These are phyloP conservation scores for Brasenia schreberi DNA, from an alignment of 164 flowering plant species.

Conservation along the genomic window DNA sequence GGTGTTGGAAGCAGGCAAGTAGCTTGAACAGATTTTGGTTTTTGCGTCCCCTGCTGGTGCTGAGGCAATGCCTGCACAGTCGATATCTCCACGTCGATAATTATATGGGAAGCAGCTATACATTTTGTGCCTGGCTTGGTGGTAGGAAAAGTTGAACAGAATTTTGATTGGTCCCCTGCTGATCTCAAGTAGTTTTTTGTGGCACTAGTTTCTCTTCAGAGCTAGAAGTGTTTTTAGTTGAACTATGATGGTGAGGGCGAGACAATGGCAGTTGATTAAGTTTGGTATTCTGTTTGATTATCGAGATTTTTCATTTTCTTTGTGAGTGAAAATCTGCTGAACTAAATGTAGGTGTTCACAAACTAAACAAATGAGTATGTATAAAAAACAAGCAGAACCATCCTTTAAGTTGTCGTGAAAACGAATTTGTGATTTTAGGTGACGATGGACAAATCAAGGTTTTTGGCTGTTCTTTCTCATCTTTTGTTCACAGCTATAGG, in stretches of 20 bases:
- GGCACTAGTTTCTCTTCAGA: not conserved
- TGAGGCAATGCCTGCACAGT: not conserved
- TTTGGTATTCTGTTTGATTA: no score
- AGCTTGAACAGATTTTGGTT: not conserved
- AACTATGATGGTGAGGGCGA: not conserved
- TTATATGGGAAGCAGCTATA: not conserved
- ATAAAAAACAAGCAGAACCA: no score
- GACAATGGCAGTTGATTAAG: not conserved
- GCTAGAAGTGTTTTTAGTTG: not conserved
- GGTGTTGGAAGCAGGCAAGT: not conserved
- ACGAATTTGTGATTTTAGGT: no score
- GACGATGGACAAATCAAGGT: no score
- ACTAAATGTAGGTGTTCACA: not conserved
- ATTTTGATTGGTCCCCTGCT: not conserved
- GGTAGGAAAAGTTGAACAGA: not conserved
- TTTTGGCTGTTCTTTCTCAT: no score
- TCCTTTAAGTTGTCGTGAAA: no score
- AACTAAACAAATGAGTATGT: no score
- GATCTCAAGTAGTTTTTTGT: not conserved
- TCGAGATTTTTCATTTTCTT: not conserved
- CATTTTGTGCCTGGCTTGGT: not conserved
- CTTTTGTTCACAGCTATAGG: no score
- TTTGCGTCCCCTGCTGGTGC: not conserved
- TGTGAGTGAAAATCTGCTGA: not conserved
- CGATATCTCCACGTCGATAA: not conserved